These are phyloP conservation scores for Ceratocystiopsis brevicomis DNA, from an alignment of 2,329 filamentous ascomycete genomes.

Conservation along the genomic window DNA sequence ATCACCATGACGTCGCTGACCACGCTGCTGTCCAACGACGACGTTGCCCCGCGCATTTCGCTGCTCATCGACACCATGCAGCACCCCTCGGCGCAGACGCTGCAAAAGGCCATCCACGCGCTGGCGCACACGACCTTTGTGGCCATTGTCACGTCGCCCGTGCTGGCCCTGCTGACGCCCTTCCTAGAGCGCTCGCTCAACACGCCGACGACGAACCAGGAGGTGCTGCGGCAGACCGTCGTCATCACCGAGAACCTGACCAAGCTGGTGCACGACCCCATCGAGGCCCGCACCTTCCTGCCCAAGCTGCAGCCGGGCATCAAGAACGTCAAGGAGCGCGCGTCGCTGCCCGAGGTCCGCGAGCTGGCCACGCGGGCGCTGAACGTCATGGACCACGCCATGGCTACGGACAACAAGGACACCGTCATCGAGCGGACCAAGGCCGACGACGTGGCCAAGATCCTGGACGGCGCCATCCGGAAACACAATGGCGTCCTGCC, in stretches of 20 bases:
- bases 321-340: slow-evolving; percentile 68
- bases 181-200: slow-evolving; percentile 88
- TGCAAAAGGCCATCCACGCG: slow-evolving; percentile 92
- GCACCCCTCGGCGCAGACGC: slow-evolving; percentile 68
- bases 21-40: slow-evolving; percentile 84
- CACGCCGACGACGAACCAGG: slow-evolving; percentile 75
- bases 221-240: slow-evolving; percentile 86
- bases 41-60: slow-evolving; percentile 80
- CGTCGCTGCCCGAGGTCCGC: slow-evolving; percentile 85
- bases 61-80: slow-evolving; percentile 90
- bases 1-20: slow-evolving; percentile 85
- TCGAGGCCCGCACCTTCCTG: slow-evolving; percentile 86
- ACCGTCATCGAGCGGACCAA: slow-evolving; percentile 45
- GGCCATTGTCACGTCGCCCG: slow-evolving; percentile 83
- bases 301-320: slow-evolving; percentile 90
- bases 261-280: slow-evolving; percentile 86
- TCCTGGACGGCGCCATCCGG: slow-evolving; percentile 61
- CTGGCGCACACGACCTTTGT: slow-evolving; percentile 98
- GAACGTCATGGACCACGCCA: slow-evolving; percentile 80
- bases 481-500: slow-evolving; percentile 33
- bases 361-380: slow-evolving; percentile 71
- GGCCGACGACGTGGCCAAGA: slow-evolving; percentile 51
- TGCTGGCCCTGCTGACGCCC: slow-evolving; percentile 83
- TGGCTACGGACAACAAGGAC: slow-evolving; percentile 47
- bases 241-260: slow-evolving; percentile 97